Conservation (phyloP, 345 rosid species). For the Camelina laxa region DNA sequence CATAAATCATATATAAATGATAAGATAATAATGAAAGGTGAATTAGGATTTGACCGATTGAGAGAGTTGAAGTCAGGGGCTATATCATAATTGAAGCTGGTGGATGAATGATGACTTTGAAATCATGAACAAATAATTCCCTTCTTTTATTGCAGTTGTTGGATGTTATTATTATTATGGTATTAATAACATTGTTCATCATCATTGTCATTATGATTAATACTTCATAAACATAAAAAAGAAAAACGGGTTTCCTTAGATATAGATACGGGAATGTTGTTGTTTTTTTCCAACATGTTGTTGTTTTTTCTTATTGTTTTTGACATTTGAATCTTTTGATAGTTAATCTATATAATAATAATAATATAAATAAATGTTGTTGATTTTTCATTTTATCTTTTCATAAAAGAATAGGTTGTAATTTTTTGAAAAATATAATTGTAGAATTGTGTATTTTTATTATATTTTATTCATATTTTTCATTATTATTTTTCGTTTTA, state of each 20-base stretch:
- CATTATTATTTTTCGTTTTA: no score
- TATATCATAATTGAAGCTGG: background rate
- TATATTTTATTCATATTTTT: no score
- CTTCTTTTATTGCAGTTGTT: constrained; percentile 4
- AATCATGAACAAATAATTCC: background rate
- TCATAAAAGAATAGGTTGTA: no score
- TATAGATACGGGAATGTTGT: no score
- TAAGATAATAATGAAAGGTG: background rate
- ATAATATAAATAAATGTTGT: no score
- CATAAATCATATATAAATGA: background rate
- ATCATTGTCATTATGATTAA: background rate
- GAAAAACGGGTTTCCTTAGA: background rate
- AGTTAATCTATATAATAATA: no score
- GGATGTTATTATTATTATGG: background rate
- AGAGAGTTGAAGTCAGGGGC: background rate
- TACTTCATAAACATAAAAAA: background rate
- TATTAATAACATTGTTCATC: background rate
- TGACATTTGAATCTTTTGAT: no score
- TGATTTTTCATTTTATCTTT: no score
- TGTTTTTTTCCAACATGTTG: no score
- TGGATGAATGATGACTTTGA: background rate
- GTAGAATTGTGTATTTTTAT: no score
- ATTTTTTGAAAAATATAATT: no score
- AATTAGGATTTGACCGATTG: background rate
- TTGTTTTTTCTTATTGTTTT: no score